phyloP scores from a whole-genome alignment of 2,329 filamentous ascomycete species.

The Penicillium aurantiogriseum region DNA sequence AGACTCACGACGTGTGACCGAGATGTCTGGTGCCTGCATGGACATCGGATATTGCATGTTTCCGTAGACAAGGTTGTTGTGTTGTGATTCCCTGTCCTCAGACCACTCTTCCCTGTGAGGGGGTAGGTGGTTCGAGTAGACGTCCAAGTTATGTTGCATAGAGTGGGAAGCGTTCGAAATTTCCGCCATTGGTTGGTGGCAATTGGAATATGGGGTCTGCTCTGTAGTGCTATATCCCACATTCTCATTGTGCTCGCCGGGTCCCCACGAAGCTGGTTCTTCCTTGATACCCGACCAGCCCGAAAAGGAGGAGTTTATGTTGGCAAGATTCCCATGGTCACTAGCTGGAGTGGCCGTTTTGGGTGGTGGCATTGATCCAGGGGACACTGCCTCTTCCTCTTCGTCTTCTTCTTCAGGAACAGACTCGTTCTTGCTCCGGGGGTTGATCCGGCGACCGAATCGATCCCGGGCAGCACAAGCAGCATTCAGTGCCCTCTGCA shows the following conservation, averaged over 20 bases:
- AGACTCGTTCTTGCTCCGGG: slow-evolving; percentile 20
- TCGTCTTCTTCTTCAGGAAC: slow-evolving; percentile 18
- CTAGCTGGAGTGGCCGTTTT: slow-evolving; percentile 12
- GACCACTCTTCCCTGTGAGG: slow-evolving; percentile 31
- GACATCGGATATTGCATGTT: slow-evolving; percentile 32
- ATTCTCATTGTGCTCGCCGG: slow-evolving; percentile 24
- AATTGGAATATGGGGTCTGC: slow-evolving; percentile 20
- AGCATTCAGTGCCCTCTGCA: slow-evolving; percentile 45
- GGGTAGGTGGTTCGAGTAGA: slow-evolving; percentile 18
- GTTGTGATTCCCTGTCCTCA: slow-evolving; percentile 22
- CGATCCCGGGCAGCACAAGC: slow-evolving; percentile 41
- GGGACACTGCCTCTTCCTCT: slow-evolving; percentile 31
- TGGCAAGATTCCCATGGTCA: slow-evolving; percentile 17
- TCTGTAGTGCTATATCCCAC: slow-evolving; percentile 26
- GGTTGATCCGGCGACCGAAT: slow-evolving; percentile 26
- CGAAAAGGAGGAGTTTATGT: slow-evolving; percentile 25
- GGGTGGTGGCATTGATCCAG: slow-evolving; percentile 27
- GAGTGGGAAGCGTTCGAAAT: slow-evolving; percentile 16
- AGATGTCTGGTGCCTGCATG: slow-evolving; percentile 32
- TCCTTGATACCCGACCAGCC: slow-evolving; percentile 32
- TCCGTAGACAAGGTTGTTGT: slow-evolving; percentile 31
- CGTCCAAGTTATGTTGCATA: slow-evolving; percentile 14
- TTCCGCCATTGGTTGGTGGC: slow-evolving; percentile 24
- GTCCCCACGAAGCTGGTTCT: slow-evolving; percentile 29
- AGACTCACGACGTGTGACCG: slow-evolving; percentile 31